Evolutionary conservation across 306 rosid genomes (phyloP), one percentile per base, ranked within the genome.

Genomic region (Heteromeles arbutifolia): DNA sequence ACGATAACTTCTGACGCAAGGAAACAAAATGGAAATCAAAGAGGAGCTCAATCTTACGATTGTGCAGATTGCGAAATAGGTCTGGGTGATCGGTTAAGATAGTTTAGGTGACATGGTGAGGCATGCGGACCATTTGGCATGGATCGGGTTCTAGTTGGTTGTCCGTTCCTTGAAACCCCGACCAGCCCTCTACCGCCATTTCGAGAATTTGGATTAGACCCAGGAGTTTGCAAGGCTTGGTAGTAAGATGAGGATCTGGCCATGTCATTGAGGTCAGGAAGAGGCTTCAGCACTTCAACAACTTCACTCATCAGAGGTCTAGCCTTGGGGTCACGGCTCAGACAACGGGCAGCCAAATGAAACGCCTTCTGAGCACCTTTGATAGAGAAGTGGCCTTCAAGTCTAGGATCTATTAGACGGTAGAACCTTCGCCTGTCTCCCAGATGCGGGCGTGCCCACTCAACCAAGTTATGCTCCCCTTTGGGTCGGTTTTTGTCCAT

Each of bases 221-320:
- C 83, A 26, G 26, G 65, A 10, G 28, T 48, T 1, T 77, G 83
- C 70, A 77, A 57, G 18, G 69, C 70, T 34, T 69, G 81, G 62
- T 57, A 74, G 34, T 81, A 77, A 2, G 90, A 50, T 18, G 84
- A 64, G 32, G 86, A 66, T 45, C 21, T 18, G 18, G 81, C 75
- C 77, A 70, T 77, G 28, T 81, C 85, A 22, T 73, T 79, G n/a
- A 72, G 63, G 24, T 65, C 21, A 1, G 77, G 78, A 41, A 87
- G 67, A 64, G 79, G 75, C 39, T 53, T 62, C 10, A 92, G 64
- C 8, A 22, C 74, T 39, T 37, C 74, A 21, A 85, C 91, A 6
- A 92, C 89, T 61, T 86, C 85, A 43, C 89, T 88, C 97, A 92
- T 92, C 8, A 43, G 50, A 0, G 97, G 97, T 67, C 96, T 81